Evolutionary conservation across 2,329 filamentous ascomycete species (phyloP).

Genomic region (Dendrostoma leiphaemia): DNA sequence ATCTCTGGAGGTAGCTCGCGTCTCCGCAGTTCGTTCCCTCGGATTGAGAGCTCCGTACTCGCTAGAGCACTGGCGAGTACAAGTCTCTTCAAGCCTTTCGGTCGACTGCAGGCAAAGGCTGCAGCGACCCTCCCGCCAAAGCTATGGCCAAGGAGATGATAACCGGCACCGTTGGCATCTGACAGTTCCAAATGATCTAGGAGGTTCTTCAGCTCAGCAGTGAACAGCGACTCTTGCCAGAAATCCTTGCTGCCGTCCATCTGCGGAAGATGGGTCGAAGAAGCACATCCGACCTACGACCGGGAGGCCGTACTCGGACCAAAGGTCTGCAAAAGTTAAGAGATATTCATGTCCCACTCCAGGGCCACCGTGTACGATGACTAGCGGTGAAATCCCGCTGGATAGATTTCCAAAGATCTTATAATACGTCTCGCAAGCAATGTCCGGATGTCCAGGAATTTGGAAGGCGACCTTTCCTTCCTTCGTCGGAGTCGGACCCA

Average conservation of each 20-base stretch:
- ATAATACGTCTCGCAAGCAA: slow-evolving; percentile 8
- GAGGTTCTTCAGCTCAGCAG: slow-evolving; percentile 24
- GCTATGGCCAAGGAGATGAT: slow-evolving; percentile 14
- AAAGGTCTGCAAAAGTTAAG: slow-evolving; percentile 16
- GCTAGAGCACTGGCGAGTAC: slow-evolving; percentile 28
- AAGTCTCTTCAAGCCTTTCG: slow-evolving; percentile 24
- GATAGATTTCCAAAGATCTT: slow-evolving; percentile 13
- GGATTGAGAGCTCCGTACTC: slow-evolving; percentile 23
- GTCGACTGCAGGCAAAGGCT: slow-evolving; percentile 1
- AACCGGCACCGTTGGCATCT: not conserved
- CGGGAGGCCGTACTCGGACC: slow-evolving; percentile 29
- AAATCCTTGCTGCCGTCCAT: slow-evolving; percentile 27
- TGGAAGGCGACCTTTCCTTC: slow-evolving; percentile 4
- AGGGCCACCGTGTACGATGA: slow-evolving; percentile 39
- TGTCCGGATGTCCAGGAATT: not conserved
- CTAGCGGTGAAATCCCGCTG: not conserved
- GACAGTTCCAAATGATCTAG: slow-evolving; percentile 20
- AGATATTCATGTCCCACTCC: slow-evolving; percentile 42
- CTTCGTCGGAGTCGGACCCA: not conserved
- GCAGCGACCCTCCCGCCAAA: slow-evolving; percentile 5
- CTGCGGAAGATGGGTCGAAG: slow-evolving; percentile 43
- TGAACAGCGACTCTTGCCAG: slow-evolving; percentile 25
- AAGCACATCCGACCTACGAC: slow-evolving; percentile 49
- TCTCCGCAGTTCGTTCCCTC: not conserved
- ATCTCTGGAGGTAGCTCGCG: not conserved